These are phyloP conservation scores for Curvularia eragrostidis DNA, from an alignment of 2,329 filamentous ascomycete species.

Conservation along the genomic window DNA sequence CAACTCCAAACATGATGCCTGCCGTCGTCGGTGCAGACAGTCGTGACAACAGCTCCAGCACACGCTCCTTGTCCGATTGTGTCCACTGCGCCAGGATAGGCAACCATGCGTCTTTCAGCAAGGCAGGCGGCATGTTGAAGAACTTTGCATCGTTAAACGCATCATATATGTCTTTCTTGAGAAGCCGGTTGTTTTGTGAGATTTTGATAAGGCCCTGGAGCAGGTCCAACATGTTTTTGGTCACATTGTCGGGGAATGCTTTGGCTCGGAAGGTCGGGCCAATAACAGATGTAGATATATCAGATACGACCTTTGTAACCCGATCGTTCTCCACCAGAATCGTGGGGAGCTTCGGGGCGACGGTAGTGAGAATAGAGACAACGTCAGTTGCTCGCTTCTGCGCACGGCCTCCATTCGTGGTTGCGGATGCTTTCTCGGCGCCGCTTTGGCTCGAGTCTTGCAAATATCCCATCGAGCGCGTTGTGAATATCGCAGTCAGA, in stretches of 20 bases:
- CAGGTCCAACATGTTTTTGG: constrained; percentile 72
- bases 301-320: constrained; percentile 75
- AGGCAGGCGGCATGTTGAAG: constrained; percentile 71
- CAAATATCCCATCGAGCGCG: constrained; percentile 75
- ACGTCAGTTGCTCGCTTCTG: constrained; percentile 64
- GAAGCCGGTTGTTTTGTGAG: constrained; percentile 81
- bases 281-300: constrained; percentile 83
- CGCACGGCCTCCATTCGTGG: constrained; percentile 50
- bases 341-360: constrained; percentile 80
- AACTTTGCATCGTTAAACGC: constrained; percentile 90
- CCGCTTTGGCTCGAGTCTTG: constrained; percentile 59
- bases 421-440: constrained; percentile 26
- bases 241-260: constrained; percentile 84
- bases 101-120: constrained; percentile 80
- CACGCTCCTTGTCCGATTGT: constrained; percentile 83
- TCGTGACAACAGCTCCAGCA: constrained; percentile 79
- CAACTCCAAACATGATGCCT: constrained; percentile 98
- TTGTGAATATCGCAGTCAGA: constrained; percentile 92
- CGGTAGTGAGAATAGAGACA: constrained; percentile 76
- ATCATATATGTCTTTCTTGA: constrained; percentile 91
- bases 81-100: constrained; percentile 84
- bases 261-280: constrained; percentile 83
- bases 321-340: constrained; percentile 87
- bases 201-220: constrained; percentile 79
- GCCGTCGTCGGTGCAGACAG: constrained; percentile 87